phyloP scores from a whole-genome alignment of 495 filamentous ascomycete genomes.

The Penicillium malachiteum region DNA sequence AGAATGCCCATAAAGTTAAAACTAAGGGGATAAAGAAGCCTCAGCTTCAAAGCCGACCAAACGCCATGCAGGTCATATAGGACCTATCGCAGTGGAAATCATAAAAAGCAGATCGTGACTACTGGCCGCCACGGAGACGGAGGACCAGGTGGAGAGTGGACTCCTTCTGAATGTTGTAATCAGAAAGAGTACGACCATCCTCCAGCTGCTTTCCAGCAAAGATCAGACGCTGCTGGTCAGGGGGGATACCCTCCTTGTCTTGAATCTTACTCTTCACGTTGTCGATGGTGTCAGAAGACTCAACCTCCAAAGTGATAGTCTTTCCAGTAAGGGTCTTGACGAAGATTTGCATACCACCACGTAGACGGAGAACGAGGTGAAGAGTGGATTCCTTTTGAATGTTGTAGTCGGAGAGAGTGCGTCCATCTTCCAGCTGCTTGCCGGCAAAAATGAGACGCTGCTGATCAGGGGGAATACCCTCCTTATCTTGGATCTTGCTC shows the following conservation, averaged over 20 bases:
- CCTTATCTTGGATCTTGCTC: slow-evolving; percentile 97
- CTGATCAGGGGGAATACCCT: slow-evolving; percentile 92
- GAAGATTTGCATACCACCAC: slow-evolving; percentile 97
- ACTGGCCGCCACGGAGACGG: slow-evolving; percentile 82
- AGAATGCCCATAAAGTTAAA: slow-evolving; percentile 32
- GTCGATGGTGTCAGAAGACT: slow-evolving; percentile 87
- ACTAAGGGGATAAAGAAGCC: slow-evolving; percentile 26
- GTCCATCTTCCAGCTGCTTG: slow-evolving; percentile 90
- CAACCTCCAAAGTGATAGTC: slow-evolving; percentile 89
- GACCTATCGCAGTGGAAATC: slow-evolving; percentile 32
- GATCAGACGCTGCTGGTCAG: slow-evolving; percentile 86
- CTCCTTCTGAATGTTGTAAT: slow-evolving; percentile 97
- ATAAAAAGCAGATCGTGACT: slow-evolving; percentile 22
- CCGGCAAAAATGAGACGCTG: slow-evolving; percentile 95
- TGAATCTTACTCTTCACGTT: slow-evolving; percentile 94
- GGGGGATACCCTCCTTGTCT: slow-evolving; percentile 88
- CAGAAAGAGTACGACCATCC: slow-evolving; percentile 77
- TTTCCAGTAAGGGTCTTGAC: slow-evolving; percentile 93
- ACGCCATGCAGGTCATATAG: slow-evolving; percentile 42
- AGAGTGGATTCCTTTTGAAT: slow-evolving; percentile 99
- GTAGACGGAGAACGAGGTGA: slow-evolving; percentile 92
- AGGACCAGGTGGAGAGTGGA: slow-evolving; percentile 84
- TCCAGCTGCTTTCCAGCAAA: slow-evolving; percentile 91
- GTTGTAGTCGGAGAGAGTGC: slow-evolving; percentile 97
- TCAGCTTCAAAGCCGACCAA: slow-evolving; percentile 39